Conservation (phyloP, 1,284 basidiomycete genomes). For the Xerocomus tenax region DNA sequence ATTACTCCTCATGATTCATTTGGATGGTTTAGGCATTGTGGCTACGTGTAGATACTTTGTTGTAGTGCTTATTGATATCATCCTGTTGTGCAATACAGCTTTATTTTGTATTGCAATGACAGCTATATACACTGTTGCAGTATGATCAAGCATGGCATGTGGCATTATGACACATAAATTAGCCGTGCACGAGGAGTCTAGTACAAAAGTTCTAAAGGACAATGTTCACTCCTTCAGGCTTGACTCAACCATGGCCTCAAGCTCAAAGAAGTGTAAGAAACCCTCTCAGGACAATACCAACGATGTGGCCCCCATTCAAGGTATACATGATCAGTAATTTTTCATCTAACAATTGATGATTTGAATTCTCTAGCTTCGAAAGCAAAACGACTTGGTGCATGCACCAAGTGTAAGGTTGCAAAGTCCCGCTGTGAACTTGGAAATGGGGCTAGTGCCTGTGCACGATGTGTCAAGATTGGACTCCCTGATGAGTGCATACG, state of each 20-base stretch:
- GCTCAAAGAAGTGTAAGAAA: too few species aligned
- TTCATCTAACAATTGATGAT: neutral
- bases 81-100: neutral
- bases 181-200: too few species aligned
- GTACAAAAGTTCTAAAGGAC: too few species aligned
- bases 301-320: neutral
- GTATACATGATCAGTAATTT: neutral
- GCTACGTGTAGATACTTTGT: neutral
- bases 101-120: neutral
- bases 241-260: too few species aligned
- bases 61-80: too few species aligned
- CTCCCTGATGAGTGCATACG: neutral
- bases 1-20: neutral
- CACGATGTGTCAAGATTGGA: neutral
- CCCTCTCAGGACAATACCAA: neutral
- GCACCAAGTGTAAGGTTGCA: constrained; percentile 1
- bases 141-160: too few species aligned
- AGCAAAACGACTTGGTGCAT: neutral
- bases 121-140: neutral
- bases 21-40: neutral
- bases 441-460: neutral
- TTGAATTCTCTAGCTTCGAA: neutral
- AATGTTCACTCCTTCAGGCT: too few species aligned
- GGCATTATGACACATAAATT: neutral
- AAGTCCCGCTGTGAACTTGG: constrained; percentile 2